Evolutionary conservation across 371 early-diverging fungal species (phyloP).

Genomic region (Mycotypha africana): DNA sequence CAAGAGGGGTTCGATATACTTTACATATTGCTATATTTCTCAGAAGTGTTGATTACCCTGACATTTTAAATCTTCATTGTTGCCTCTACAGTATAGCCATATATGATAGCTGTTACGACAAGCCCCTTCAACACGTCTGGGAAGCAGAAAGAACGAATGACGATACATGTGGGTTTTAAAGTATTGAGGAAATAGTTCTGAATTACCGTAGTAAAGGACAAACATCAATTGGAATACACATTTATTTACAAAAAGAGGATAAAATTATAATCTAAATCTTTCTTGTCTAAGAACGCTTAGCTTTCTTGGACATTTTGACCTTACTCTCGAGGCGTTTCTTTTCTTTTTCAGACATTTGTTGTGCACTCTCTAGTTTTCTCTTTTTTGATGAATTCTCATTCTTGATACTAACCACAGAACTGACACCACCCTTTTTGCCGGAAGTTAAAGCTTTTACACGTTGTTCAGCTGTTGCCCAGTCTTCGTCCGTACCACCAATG

Average conservation of each 20-base stretch:
- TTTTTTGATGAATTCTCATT: constrained; percentile 73
- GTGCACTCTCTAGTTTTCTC: constrained; percentile 42
- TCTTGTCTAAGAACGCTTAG: constrained; percentile 34
- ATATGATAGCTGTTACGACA: too few relatives aligned
- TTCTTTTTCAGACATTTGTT: constrained; percentile 48
- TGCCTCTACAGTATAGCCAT: too few relatives aligned
- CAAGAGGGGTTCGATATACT: too few relatives aligned
- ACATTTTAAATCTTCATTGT: too few relatives aligned
- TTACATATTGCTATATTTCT: too few relatives aligned
- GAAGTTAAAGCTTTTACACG: constrained; percentile 45
- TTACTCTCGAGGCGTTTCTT: constrained; percentile 41
- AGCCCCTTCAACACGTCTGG: too few relatives aligned
- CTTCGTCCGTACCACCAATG: constrained; percentile 67
- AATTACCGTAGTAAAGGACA: too few relatives aligned
- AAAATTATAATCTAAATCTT: not conserved
- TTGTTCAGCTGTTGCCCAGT: constrained; percentile 61
- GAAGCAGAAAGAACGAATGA: too few relatives aligned
- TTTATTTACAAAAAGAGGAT: not conserved
- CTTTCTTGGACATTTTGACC: constrained; percentile 46
- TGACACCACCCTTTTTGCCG: constrained; percentile 39
- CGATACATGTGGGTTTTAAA: too few relatives aligned
- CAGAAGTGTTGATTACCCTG: too few relatives aligned
- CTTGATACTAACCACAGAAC: constrained; percentile 72
- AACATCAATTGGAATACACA: too few relatives aligned
- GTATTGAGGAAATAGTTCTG: too few relatives aligned